Base-by-base conservation (phyloP, 192 early-diverging fungal genomes). In the Coemansia sp. region DNA sequence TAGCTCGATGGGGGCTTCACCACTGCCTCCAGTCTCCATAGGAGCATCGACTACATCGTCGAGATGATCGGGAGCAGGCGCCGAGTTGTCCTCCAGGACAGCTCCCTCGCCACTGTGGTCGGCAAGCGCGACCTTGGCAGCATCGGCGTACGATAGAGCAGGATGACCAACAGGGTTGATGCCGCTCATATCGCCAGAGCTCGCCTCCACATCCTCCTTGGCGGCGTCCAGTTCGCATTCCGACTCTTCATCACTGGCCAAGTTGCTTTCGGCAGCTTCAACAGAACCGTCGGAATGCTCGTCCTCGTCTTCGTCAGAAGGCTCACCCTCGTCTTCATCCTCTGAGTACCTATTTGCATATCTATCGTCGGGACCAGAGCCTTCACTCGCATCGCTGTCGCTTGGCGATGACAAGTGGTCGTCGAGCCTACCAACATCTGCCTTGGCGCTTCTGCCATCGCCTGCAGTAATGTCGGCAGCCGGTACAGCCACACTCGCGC, bases 301-400 rank as follows among this genome's bases (percentile, higher is more conserved):
- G 27, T 12, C 53, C 24, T 24, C 24, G 24, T 24, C 24, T 24
- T 24, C 24, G 24, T 24, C 24, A 24, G 24, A 24, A 1, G 1
- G 24, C 24, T 24, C 24, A 24, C 24, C 24, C 24, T 55, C 53
- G 3, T 55, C 47, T 3, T 36, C 36, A 3, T 36, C 44, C 15
- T 18, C 44, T 5, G 44, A 46, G 24, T 24, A 24, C 24, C 24
- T 24, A 24, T 24, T 24, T 24, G 24, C 24, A 46, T 46, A 46
- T 2, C 44, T 15, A 18, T 46, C 29, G 5, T 41, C 64, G 10
- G 43, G 0, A 5, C 38, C 53, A 58, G 67, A 7, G n/a, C 44
- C 53, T 31, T 68, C 43, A 57, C 40, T 60, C 52, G 20, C 43
- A 15, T 60, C 67, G 9, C 34, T 33, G 27, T 29, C 66, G 18